Base-by-base conservation (phyloP, 768 basidiomycete species). In the Calocybe gangraenosa region DNA sequence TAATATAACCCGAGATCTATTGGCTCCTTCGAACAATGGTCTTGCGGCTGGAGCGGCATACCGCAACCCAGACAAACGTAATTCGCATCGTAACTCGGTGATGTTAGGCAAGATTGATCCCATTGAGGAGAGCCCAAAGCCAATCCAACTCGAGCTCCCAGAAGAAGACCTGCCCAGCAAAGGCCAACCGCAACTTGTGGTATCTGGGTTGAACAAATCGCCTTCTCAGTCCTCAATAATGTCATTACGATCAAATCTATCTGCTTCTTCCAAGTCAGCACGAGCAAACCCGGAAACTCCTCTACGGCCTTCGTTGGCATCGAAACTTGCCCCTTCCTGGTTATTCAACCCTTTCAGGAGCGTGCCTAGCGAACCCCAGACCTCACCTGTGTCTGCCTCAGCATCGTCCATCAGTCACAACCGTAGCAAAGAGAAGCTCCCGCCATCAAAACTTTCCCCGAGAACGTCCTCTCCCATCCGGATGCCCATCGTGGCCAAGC, bases 301-400 rank as follows among this genome's bases (percentile, higher is more conserved):
- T 33, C 56, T 60, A 5, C 74, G 71, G 20, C 58, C 65, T 2
- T 66, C 72, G 1, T 45, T 79, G 0, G 66, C 73, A 9, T 80
- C 85, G 2, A 86, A 81, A 55, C 70, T 87, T 32, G 69, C 86
- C 1, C 78, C 87, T 1, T 73, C 83, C n/a, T 90, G 88, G 88
- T 63, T 90, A 9, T 84, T 88, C 62, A 86, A 81, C 55, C 76
- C 82, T 4, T 90, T 91, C 61, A 70, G 85, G 25, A 80, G 75
- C 47, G 75, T 70, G 0, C 70, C 75, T 6, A 78, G 75, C 51
- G 82, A 87, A 58, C 74, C 84, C 1, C 80, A 84, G 51, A 81
- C 79, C 1, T 74, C 75, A 2, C 64, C 75, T 11, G 67, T 78
- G 4, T 77, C 76, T 21, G 79, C 72, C 2, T 73, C 76, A 3